Base-by-base conservation (phyloP, 2,329 filamentous ascomycete species). In the Aspergillus eucalypticola region DNA sequence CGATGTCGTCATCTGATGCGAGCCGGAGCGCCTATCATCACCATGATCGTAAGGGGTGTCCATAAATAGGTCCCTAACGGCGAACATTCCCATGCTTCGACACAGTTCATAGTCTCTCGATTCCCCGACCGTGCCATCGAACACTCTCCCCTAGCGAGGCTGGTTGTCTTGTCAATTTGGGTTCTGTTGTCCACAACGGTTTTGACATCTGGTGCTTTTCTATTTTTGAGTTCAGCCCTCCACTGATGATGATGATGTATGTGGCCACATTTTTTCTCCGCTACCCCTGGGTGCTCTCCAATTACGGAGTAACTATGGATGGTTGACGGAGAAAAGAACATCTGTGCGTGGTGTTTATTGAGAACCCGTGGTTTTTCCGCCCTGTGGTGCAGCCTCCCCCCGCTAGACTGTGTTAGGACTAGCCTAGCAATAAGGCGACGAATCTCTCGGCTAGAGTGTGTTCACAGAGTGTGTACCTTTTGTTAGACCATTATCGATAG, bases 61-160 rank as follows among this genome's bases (percentile, higher is more conserved):
- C 46, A 50, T 50, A 50, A 50, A 50, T 50, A 50, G 46, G 46
- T 29, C 25, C 46, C 46, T 50, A 50, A 50, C 46, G 46, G 46
- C 46, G 46, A 17, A 17, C 46, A 50, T 17, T 49, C 44, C 44
- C 23, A 49, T 25, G 23, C 46, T 50, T 50, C 25, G 46, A 27
- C 46, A 29, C 25, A 10, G 8, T 50, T 32, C 15, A 32, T 32
- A 50, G 32, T 8, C 10, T 29, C n/a, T 50, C 21, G 17, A 11
- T n/a, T 50, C 25, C 32, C 32, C 46, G 25, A 50, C 46, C 46
- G 46, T 21, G 41, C 41, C 41, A 13, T 23, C 41, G 41, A 44
- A 44, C 41, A 15, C 17, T 10, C 39, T 42, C 39, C 39, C 27
- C 8, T 42, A 44, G 8, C 8, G 41, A 21, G 19, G 41, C 19